Base-by-base conservation (phyloP, 768 basidiomycete species). In the Macrolepiota fuliginosa region DNA sequence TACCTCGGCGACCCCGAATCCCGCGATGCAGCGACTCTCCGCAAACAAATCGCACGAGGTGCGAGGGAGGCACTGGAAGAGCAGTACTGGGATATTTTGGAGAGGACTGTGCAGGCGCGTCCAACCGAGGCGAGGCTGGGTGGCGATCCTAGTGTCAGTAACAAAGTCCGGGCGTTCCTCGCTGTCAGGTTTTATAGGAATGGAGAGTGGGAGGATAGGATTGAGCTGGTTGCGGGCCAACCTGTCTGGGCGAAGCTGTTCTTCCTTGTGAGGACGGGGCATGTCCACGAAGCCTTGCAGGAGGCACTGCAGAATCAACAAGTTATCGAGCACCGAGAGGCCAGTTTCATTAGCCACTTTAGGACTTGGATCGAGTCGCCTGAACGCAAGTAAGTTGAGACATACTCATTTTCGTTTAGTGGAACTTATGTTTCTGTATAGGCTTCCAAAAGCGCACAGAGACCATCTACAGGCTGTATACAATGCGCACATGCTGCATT, bases 161-260 rank as follows among this genome's bases (percentile, higher is more conserved):
- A 98, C 79, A 94, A 91, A 71, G 86, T 98, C 46, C 80, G 95
- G 10, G 94, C 94, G 0, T 98, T 93, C 71, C 77, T 96, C 32
- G 77, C 90, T 25, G 86, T 98, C 55, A 78, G 85, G 65, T 92
- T 90, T 73, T 92, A 94, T 69, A 80, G 84, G 64, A 83, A 83
- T 65, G 88, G 87, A 17, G 92, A 92, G 65, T 96, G 96, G 92
- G 88, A 91, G 54, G 91, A 91, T 60, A 81, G 88, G 57, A 87
- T 97, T 62, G 95, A 98, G 91, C 77, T 94, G 62, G 86, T 96
- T 24, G 88, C 90, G 59, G 91, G 91, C 10, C 89, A 91, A 67
- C 93, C 95, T 1, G 66, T 98, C 12, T 99, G 95, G 94, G 96
- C 96, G 10, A 89, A 92, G 61, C 71, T 96, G n/a, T 98, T 92